A percentile compares a stretch with the other conserved stretches of the same genome.
These are phyloP conservation scores for Pogostemon cablin DNA, from an alignment of 257 asterid genomes.

Conservation along the genomic window DNA sequence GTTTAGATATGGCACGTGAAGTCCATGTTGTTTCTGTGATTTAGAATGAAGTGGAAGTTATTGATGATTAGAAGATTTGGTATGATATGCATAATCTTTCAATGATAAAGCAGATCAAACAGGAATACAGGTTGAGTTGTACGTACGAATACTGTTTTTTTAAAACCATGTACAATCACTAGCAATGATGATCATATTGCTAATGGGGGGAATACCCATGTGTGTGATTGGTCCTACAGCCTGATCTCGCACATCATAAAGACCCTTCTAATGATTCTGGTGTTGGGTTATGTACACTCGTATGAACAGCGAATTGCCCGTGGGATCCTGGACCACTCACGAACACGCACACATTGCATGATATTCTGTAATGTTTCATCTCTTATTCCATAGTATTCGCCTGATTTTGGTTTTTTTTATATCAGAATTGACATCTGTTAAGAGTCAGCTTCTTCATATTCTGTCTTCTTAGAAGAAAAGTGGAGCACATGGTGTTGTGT, in stretches of 20 bases:
- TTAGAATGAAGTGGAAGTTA: neutral
- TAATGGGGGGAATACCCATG: constrained; percentile 52
- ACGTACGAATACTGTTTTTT: constrained; percentile 21
- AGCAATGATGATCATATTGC: constrained; percentile 49
- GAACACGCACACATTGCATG: no score
- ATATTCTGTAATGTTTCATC: neutral
- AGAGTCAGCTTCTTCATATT: no score
- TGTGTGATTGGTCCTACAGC: constrained; percentile 56
- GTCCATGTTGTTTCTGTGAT: constrained; percentile 3
- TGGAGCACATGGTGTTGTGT: no score
- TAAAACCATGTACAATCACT: constrained; percentile 32
- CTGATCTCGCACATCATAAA: constrained; percentile 37
- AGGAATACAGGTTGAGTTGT: constrained; percentile 39
- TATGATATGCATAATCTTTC: constrained; percentile 35
- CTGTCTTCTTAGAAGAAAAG: no score
- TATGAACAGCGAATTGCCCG: constrained; percentile 19
- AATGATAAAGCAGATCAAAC: constrained; percentile 47
- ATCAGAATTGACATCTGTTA: no score
- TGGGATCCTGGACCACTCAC: constrained; percentile 12
- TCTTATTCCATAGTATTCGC: no score
- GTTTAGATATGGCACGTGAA: neutral
- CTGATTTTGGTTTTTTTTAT: no score
- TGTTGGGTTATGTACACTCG: constrained; percentile 22
- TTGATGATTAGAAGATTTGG: constrained; percentile 2
- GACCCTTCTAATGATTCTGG: constrained; percentile 31